Evolutionary conservation across 345 rosid species (phyloP).

Genomic region (Dipteronia dyeriana): DNA sequence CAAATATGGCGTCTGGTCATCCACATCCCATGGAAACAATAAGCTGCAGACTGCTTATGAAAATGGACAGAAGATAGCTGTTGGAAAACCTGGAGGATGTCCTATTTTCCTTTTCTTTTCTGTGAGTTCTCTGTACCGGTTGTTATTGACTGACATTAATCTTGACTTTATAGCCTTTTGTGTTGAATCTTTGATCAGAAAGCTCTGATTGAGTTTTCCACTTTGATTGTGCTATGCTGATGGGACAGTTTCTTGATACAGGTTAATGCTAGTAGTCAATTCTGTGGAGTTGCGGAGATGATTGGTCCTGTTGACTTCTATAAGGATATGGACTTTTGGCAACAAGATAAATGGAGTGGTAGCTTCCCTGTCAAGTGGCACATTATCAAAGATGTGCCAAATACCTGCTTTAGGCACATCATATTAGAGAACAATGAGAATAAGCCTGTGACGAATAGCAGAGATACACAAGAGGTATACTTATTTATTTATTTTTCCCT

Average conservation of each 20-base stretch:
- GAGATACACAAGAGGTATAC: slow-evolving; percentile 97
- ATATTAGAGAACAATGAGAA: slow-evolving; percentile 88
- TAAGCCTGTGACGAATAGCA: slow-evolving; percentile 96
- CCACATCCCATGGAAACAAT: slow-evolving; percentile 94
- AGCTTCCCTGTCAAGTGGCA: slow-evolving; percentile 97
- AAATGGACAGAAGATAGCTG: slow-evolving; percentile 65
- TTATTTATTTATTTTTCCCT: neutral
- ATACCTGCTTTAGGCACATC: slow-evolving; percentile 75
- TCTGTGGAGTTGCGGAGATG: slow-evolving; percentile 99
- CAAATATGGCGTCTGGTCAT: slow-evolving; percentile 92
- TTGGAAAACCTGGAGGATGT: slow-evolving; percentile 53
- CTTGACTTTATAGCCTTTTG: neutral
- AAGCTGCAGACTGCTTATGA: slow-evolving; percentile 78
- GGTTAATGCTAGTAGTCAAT: slow-evolving; percentile 98
- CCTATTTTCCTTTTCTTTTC: slow-evolving; percentile 89
- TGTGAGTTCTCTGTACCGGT: slow-evolving; percentile 45
- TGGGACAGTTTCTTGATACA: slow-evolving; percentile 27
- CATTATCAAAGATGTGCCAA: slow-evolving; percentile 80
- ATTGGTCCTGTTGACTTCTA: slow-evolving; percentile 77
- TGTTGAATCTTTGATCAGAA: neutral
- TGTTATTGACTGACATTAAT: neutral
- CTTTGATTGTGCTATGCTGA: slow-evolving; percentile 16
- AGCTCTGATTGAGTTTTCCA: neutral
- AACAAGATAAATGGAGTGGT: slow-evolving; percentile 99
- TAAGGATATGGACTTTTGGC: slow-evolving; percentile 96